Base-by-base conservation (phyloP, 352 stramenopile species). In the Pythium scleroteichum region DNA sequence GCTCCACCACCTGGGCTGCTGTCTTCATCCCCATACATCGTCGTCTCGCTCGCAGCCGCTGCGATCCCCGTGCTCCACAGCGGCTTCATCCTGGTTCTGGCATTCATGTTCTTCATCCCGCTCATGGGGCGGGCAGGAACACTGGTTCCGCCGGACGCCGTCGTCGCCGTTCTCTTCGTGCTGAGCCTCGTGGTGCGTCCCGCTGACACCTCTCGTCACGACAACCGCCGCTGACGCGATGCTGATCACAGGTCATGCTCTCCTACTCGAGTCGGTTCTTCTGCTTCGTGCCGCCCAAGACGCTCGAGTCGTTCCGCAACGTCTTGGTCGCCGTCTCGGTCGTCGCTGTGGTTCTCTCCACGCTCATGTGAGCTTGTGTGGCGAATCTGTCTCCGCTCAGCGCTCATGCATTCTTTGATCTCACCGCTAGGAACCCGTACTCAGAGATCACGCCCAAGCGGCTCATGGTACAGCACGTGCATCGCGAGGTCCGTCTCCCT, bases 71-170 rank as follows among this genome's bases (percentile, higher is more conserved):
- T 90, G 45, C 56, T 90, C 22, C 79, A 90, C 67, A 87, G 66
- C 3, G 75, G 78, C 50, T 78, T 73, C 53, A 75, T 72, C 20
- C 75, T 86, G 40, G 68, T 75, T 26, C 71, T 90, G 17, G 77
- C 75, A 27, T 69, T 90, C 55, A 78, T 80, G 64, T 90, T 93
- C 57, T 90, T 90, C 57, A 78, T 93, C 26, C 83, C 83, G 24
- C 69, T 93, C 24, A 73, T 93, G 39, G 83, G 83, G 1, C 79
- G 83, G 56, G 78, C 66, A 19, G 83, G 83, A 10, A 71, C 79
- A 13, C 55, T 80, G 19, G 22, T 85, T 10, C 81, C 80, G 24
- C 77, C 79, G 9, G 83, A 93, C 33, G 22, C 88, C 4, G 53
- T 90, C 46, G 24, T 90, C 9, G 72, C 77, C 0, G 27, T 84